These are phyloP conservation scores for Neonectria sp. DNA, from an alignment of 2,329 filamentous ascomycete genomes.

Conservation along the genomic window DNA sequence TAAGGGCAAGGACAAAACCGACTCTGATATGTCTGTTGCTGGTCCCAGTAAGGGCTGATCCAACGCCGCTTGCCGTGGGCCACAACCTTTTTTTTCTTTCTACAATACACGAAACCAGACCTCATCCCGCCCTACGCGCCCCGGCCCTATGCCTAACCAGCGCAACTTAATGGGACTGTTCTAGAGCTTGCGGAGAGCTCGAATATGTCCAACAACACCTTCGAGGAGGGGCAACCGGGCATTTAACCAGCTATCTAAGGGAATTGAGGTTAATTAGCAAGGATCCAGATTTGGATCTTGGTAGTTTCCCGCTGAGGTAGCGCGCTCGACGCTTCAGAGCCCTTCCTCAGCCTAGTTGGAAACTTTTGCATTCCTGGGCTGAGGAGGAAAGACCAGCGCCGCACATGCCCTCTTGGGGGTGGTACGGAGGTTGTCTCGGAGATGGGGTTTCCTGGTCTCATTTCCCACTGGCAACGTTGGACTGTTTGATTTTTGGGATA, in stretches of 20 bases:
- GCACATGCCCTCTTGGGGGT: neutral
- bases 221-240: neutral
- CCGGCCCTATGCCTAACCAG: slow-evolving; percentile 5
- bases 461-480: slow-evolving; percentile 9
- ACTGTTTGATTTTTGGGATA: slow-evolving; percentile 9
- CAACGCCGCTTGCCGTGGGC: neutral
- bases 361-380: slow-evolving; percentile 8
- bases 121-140: slow-evolving; percentile 4
- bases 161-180: slow-evolving; percentile 9
- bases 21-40: slow-evolving; percentile 29
- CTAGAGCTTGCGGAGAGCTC: neutral
- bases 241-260: slow-evolving; percentile 1
- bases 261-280: slow-evolving; percentile 4
- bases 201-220: neutral
- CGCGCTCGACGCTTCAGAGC: slow-evolving; percentile 11
- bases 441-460: slow-evolving; percentile 14
- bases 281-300: slow-evolving; percentile 3
- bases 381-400: slow-evolving; percentile 4
- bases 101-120: slow-evolving; percentile 10
- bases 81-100: slow-evolving; percentile 11
- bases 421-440: neutral
- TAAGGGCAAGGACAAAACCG: slow-evolving; percentile 45
- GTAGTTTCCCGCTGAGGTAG: slow-evolving; percentile 3
- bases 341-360: slow-evolving; percentile 4
- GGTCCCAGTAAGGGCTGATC: slow-evolving; percentile 50